Conservation (phyloP, 352 stramenopile species). For the Pythium dissimile region DNA sequence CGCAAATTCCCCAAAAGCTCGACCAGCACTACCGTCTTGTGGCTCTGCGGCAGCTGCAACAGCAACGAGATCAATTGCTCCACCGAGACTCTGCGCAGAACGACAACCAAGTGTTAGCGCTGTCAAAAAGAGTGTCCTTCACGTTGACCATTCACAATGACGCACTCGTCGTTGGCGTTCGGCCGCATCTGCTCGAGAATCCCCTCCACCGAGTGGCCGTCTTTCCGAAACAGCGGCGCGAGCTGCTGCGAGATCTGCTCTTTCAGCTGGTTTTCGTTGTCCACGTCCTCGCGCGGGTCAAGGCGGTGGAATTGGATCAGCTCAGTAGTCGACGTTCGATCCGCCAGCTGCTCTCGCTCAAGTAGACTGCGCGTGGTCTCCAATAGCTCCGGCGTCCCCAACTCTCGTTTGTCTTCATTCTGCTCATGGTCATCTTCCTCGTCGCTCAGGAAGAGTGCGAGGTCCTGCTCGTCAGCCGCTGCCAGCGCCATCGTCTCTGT, state of each 20-base stretch:
- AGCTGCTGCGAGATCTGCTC: constrained; percentile 22
- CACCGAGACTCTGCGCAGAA: constrained; percentile 27
- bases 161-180: constrained; percentile 40
- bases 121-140: not conserved
- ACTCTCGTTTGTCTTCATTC: constrained; percentile 5
- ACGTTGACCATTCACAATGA: not conserved
- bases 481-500: constrained; percentile 18
- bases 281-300: not conserved
- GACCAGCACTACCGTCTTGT: constrained; percentile 33
- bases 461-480: constrained; percentile 30
- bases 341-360: not conserved
- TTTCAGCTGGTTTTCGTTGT: constrained; percentile 3
- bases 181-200: constrained; percentile 41
- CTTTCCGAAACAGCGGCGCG: not conserved
- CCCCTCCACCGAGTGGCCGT: constrained; percentile 22
- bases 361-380: constrained; percentile 22
- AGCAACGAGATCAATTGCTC: constrained; percentile 31
- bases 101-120: too few relatives aligned
- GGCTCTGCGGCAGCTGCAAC: constrained; percentile 29
- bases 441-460: constrained; percentile 42
- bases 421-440: constrained; percentile 23
- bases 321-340: not conserved
- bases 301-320: not conserved
- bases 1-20: constrained; percentile 43
- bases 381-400: constrained; percentile 3